A percentile compares a stretch with the other conserved stretches of the same genome.
Evolutionary conservation across 345 rosid species (phyloP).

Genomic region (Bruguiera parviflora): DNA sequence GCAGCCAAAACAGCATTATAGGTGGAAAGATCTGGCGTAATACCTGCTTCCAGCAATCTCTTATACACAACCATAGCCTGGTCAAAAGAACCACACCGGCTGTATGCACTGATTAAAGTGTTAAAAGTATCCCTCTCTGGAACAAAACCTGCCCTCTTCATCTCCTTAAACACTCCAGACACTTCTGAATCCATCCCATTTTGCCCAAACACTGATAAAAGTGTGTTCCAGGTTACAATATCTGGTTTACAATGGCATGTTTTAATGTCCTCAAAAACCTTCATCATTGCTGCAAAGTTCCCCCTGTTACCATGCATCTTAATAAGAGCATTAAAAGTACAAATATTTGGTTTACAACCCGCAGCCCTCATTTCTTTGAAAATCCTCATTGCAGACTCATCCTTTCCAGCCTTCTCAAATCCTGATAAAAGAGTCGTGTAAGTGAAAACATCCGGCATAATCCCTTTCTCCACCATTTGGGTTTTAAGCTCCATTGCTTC

Average conservation of each 20-base stretch:
- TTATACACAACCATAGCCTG: constrained; percentile 82
- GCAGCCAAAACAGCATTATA: constrained; percentile 93
- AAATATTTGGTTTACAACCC: constrained; percentile 81
- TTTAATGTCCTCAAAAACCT: constrained; percentile 80
- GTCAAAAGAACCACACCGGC: constrained; percentile 81
- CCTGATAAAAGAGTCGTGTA: constrained; percentile 90
- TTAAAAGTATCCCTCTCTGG: constrained; percentile 94
- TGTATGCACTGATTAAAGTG: constrained; percentile 83
- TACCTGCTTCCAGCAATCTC: constrained; percentile 85
- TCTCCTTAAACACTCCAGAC: constrained; percentile 86
- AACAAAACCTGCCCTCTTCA: constrained; percentile 94
- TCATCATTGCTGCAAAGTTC: constrained; percentile 86
- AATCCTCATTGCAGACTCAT: constrained; percentile 64
- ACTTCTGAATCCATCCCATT: constrained; percentile 89
- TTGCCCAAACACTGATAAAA: constrained; percentile 87
- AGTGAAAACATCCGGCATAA: constrained; percentile 88
- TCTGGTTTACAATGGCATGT: constrained; percentile 58
- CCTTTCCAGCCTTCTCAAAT: constrained; percentile 81
- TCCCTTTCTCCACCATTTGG: constrained; percentile 66
- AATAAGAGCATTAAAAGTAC: constrained; percentile 89
- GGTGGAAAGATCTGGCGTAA: constrained; percentile 80
- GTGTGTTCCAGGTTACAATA: constrained; percentile 93
- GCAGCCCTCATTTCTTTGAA: constrained; percentile 79
- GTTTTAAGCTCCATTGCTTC: constrained; percentile 78
- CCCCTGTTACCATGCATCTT: constrained; percentile 94